Base-by-base conservation (phyloP, 495 filamentous ascomycete species). In the Gamarada debralockiae region DNA sequence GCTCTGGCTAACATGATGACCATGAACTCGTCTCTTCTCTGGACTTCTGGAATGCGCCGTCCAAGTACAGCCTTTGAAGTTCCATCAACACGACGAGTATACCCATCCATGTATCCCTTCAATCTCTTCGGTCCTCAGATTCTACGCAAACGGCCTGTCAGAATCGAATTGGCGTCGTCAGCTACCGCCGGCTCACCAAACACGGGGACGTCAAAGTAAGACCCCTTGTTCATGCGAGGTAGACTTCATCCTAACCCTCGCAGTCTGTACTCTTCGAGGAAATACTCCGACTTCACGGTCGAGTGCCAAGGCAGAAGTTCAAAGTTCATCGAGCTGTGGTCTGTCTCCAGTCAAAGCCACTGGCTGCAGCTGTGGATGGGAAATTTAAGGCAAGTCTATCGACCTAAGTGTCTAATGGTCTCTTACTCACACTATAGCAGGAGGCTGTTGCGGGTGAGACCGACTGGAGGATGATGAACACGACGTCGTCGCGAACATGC, bases 271-370 rank as follows among this genome's bases (percentile, higher is more conserved):
- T 12, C 42, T 50, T 52, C 54, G 2, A 48, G 48, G 3, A 37
- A 57, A 37, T 59, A 53, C 31, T 51, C 39, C 18, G 52, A 59
- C 22, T n/a, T 59, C 17, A 47, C 40, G n/a, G 36, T 59, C 13
- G 43, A 51, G 22, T 59, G 57, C 23, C 25, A 48, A 27, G 52
- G 42, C 24, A 24, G 10, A 31, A 37, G 10, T 59, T 39, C 45
- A 59, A 52, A 15, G 47, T 56, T 10, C 57, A 56, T 33, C 40
- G 50, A 12, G 37, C 22, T 5, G 18, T 59, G 39, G 57, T 55
- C 5, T 59, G 57, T 33, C 34, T 27, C 5, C 57, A 59, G 29
- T 59, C 57, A 17, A 46, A 46, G 17, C 42, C 53, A 3, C 27
- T 59, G n/a, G 37, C 25, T 17, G 46, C 52, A 13, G 52, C 39